Evolutionary conservation across 2,329 filamentous ascomycete genomes (phyloP).

Genomic region (Aspergillus quadrilineatus): DNA sequence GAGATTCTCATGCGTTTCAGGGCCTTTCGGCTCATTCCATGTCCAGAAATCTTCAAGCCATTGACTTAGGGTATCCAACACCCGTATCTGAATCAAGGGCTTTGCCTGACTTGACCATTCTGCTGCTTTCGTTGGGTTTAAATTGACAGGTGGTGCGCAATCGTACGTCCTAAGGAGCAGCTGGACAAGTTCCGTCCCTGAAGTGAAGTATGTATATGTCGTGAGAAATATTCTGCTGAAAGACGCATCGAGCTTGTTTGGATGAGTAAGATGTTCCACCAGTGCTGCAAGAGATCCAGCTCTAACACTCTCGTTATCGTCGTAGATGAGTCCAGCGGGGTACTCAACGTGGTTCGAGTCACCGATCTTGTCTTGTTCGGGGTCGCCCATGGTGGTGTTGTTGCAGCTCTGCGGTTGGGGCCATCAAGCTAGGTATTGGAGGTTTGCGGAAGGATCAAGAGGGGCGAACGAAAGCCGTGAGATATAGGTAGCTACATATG

Average conservation of each 20-base stretch:
- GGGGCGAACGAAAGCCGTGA: not conserved
- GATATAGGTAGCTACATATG: not conserved
- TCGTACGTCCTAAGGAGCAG: conserved; percentile 74
- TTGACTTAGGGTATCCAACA: conserved; percentile 86
- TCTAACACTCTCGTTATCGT: not conserved
- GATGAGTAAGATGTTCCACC: conserved; percentile 87
- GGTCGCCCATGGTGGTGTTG: not conserved
- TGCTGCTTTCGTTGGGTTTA: not conserved
- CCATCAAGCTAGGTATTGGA: not conserved
- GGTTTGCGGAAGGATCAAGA: not conserved
- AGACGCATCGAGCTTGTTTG: conserved; percentile 84
- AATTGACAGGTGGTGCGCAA: not conserved
- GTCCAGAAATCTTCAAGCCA: conserved; percentile 99
- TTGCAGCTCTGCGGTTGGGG: not conserved
- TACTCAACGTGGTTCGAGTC: not conserved
- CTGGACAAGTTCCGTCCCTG: conserved; percentile 81
- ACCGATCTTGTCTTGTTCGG: not conserved
- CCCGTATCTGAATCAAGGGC: conserved; percentile 75
- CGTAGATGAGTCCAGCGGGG: not conserved
- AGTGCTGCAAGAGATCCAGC: conserved; percentile 62
- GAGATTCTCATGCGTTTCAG: not conserved
- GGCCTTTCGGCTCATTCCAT: conserved; percentile 82
- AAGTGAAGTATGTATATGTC: conserved; percentile 88
- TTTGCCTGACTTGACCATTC: conserved; percentile 82
- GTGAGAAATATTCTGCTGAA: conserved; percentile 96